Percentiles rank a stretch among this genome's conserved stretches.
phyloP scores from a whole-genome alignment of 2,329 filamentous ascomycete species.

The Aspergillus pseudotamarii region DNA sequence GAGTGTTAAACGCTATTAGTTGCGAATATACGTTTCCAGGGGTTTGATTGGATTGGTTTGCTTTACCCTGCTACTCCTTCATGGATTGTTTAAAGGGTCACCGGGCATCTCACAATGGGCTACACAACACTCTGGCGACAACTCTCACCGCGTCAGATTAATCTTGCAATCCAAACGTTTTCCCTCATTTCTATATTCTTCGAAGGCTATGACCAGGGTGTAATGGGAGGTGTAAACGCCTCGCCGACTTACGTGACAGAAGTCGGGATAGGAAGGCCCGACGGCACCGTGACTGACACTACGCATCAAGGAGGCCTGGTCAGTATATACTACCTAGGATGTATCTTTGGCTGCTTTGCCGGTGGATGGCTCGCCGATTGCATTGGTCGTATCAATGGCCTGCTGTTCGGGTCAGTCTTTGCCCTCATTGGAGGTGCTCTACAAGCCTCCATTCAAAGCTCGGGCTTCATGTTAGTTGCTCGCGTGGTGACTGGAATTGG shows the following conservation, averaged over 20 bases:
- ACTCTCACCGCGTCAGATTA: slow-evolving; percentile 47
- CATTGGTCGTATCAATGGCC: slow-evolving; percentile 56
- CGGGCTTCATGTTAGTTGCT: slow-evolving; percentile 54
- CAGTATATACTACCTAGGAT: slow-evolving; percentile 57
- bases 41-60: not conserved
- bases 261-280: slow-evolving; percentile 49
- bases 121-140: slow-evolving; percentile 48
- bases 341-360: slow-evolving; percentile 54
- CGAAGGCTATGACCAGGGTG: slow-evolving; percentile 57
- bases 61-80: not conserved
- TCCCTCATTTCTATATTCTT: slow-evolving; percentile 41
- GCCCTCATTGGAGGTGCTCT: slow-evolving; percentile 54
- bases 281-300: slow-evolving; percentile 52
- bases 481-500: slow-evolving; percentile 57
- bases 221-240: slow-evolving; percentile 56
- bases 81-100: not conserved
- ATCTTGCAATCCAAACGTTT: slow-evolving; percentile 39
- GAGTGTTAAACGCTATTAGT: not conserved
- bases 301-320: slow-evolving; percentile 57
- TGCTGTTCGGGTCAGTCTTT: slow-evolving; percentile 52
- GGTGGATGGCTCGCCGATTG: slow-evolving; percentile 56
- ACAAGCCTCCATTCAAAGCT: slow-evolving; percentile 49
- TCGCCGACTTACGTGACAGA: slow-evolving; percentile 39
- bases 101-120: slow-evolving; percentile 31
- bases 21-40: not conserved